Conservation (phyloP, 768 basidiomycete species). For the Pleurotus tuber-regium region DNA sequence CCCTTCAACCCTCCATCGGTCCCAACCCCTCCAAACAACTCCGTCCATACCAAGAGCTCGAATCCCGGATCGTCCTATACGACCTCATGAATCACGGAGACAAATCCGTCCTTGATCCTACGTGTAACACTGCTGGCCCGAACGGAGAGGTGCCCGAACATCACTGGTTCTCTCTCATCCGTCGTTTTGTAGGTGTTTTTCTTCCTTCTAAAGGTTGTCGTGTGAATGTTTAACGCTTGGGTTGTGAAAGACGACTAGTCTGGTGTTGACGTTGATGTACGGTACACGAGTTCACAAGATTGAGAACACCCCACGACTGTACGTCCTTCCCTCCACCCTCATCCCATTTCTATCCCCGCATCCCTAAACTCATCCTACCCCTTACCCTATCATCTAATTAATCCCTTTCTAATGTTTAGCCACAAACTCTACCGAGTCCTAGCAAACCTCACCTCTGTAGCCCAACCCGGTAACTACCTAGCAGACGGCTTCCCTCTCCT, state of each 20-base stretch:
- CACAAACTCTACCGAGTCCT: constrained; percentile 25
- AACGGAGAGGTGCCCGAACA: constrained; percentile 21
- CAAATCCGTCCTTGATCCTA: constrained; percentile 12
- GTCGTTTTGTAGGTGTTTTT: constrained; percentile 22
- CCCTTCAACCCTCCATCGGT: constrained; percentile 20
- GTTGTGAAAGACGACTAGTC: constrained; percentile 24
- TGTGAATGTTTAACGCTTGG: too few relatives aligned
- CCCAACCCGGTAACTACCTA: constrained; percentile 25
- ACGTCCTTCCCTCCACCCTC: too few relatives aligned
- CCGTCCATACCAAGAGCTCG: constrained; percentile 22
- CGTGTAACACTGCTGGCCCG: constrained; percentile 8
- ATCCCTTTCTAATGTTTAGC: constrained; percentile 3
- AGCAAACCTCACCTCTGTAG: constrained; percentile 20
- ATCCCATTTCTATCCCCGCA: neutral
- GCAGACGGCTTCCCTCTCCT: constrained; percentile 25
- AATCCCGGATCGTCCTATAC: constrained; percentile 21
- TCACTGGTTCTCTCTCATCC: constrained; percentile 27
- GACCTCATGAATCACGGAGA: constrained; percentile 20
- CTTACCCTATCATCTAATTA: neutral
- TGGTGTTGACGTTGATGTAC: constrained; percentile 21
- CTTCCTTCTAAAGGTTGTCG: too few relatives aligned
- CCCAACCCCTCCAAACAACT: constrained; percentile 21
- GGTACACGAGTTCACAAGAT: constrained; percentile 21
- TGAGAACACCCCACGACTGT: constrained; percentile 18
- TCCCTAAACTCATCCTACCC: neutral